These are phyloP conservation scores for Epicoccum nigrum DNA, from an alignment of 2,329 filamentous ascomycete genomes.

Conservation along the genomic window DNA sequence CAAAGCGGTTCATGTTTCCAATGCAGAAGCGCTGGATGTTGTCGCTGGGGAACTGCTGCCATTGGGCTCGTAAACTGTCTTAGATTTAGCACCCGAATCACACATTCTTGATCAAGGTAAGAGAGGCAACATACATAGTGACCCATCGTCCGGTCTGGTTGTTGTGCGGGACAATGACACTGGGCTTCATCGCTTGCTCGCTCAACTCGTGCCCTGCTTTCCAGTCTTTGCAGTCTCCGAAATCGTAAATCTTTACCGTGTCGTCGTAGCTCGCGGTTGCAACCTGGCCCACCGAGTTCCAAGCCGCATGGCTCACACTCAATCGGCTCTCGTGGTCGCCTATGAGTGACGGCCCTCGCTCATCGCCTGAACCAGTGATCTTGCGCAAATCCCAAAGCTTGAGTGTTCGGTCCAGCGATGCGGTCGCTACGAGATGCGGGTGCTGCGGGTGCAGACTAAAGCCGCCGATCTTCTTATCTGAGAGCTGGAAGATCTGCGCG, in stretches of 20 bases:
- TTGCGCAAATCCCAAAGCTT: constrained; percentile 93
- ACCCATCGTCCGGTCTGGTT: constrained; percentile 97
- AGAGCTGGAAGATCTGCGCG: constrained; percentile 74
- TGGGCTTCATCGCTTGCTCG: constrained; percentile 70
- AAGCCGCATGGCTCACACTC: constrained; percentile 91
- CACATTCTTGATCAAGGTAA: neutral
- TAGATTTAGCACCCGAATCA: constrained; percentile 16
- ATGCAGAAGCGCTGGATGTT: constrained; percentile 87
- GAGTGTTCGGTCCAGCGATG: constrained; percentile 84
- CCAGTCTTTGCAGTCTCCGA: constrained; percentile 56
- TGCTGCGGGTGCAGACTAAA: constrained; percentile 83
- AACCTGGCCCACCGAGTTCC: constrained; percentile 82
- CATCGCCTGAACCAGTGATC: constrained; percentile 67
- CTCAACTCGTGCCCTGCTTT: constrained; percentile 65
- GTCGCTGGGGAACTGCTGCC: constrained; percentile 81
- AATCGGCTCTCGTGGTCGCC: constrained; percentile 83
- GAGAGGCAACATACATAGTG: constrained; percentile 64
- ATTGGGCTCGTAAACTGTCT: constrained; percentile 75
- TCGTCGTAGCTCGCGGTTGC: constrained; percentile 96
- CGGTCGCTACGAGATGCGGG: constrained; percentile 84
- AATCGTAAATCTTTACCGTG: constrained; percentile 89
- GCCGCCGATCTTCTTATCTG: constrained; percentile 93
- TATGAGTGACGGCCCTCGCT: constrained; percentile 69
- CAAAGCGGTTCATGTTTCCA: constrained; percentile 97
- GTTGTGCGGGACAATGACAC: constrained; percentile 77